Percentiles rank a stretch among this genome's conserved stretches.
These are phyloP conservation scores for Dioscorea dumetorum DNA, from an alignment of 106 monocot species.

Conservation along the genomic window DNA sequence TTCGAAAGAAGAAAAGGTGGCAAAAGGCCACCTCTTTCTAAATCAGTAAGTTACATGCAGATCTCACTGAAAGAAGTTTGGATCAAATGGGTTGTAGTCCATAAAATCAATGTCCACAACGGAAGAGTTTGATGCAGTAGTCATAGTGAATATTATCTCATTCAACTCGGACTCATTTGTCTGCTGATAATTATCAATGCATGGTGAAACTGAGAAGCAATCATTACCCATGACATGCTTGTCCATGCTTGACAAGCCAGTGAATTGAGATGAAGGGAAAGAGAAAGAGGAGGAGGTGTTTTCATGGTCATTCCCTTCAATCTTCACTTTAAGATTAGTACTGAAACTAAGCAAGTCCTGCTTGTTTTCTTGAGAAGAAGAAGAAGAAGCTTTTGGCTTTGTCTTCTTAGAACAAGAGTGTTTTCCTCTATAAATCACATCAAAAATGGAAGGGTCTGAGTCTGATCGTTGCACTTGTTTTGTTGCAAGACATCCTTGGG, in stretches of 20 bases:
- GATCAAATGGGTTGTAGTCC: background rate
- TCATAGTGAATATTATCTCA: conserved; percentile 3
- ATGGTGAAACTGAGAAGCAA: too few species aligned
- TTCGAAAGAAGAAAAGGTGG: background rate
- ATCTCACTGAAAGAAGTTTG: background rate
- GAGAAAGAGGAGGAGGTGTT: too few species aligned
- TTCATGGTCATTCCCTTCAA: too few species aligned
- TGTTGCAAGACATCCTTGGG: conserved; percentile 33
- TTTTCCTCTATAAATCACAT: conserved; percentile 30
- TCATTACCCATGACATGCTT: too few species aligned
- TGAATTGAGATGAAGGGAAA: too few species aligned
- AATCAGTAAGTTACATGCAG: background rate
- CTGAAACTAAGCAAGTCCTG: too few species aligned
- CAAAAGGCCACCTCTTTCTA: background rate
- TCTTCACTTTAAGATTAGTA: too few species aligned
- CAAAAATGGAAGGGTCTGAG: conserved; percentile 22
- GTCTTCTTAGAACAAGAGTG: conserved; percentile 22
- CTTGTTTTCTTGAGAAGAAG: too few species aligned
- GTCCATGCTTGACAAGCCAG: too few species aligned
- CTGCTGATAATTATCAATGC: too few species aligned
- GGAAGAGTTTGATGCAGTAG: conserved; percentile 2
- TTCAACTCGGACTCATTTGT: background rate
- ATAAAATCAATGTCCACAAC: background rate
- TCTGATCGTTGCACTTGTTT: conserved; percentile 49
- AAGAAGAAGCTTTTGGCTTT: background rate